Conservation (phyloP, 2,329 filamentous ascomycete species). For the Pyrenochaeta sp. region DNA sequence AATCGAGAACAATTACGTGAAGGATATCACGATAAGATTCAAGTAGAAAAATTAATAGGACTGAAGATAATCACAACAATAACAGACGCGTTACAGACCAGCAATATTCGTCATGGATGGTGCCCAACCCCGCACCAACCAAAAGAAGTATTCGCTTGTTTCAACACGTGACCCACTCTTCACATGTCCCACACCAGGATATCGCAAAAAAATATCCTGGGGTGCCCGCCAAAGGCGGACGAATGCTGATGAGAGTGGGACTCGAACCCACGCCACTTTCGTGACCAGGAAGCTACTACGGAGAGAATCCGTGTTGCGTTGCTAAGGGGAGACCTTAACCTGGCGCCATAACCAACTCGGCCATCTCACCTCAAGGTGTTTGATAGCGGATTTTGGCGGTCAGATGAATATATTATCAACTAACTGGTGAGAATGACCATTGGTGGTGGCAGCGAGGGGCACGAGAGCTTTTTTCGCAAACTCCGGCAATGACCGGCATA, state of each 20-base stretch:
- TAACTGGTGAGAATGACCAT: neutral
- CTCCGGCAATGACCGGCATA: neutral
- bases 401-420: neutral
- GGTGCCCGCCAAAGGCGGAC: conserved; percentile 13
- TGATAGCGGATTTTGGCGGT: conserved; percentile 7
- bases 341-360: conserved; percentile 46
- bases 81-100: no score
- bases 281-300: conserved; percentile 41
- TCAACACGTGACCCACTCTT: conserved; percentile 4
- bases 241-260: conserved; percentile 49
- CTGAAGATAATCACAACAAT: no score
- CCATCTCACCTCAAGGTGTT: conserved; percentile 35
- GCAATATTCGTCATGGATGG: no score
- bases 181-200: neutral
- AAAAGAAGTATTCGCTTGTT: conserved; percentile 1
- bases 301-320: neutral
- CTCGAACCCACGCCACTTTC: conserved; percentile 48
- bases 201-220: conserved; percentile 26
- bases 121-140: neutral
- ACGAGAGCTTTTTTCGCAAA: neutral
- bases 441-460: neutral
- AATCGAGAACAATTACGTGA: no score
- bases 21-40: no score
- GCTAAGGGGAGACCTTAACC: conserved; percentile 41
- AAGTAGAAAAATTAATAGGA: no score